Base-by-base conservation (phyloP, 495 filamentous ascomycete species). In the Xylaria flabelliformis region DNA sequence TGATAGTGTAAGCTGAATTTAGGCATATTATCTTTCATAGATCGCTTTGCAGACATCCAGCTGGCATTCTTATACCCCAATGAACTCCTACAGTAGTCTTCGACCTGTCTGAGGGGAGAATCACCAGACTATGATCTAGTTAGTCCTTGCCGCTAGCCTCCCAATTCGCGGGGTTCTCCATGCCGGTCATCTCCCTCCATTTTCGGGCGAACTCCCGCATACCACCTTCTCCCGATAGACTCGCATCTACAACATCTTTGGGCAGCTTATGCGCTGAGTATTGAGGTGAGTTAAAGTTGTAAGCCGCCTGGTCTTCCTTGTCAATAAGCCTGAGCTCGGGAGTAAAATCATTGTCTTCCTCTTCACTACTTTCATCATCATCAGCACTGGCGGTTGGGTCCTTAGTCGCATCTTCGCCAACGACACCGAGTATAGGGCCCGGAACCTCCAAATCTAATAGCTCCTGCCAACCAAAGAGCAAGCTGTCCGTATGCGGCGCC, bases 181-280 rank as follows among this genome's bases (percentile, higher is more conserved):
- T 85, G 59, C 86, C 86, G 71, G 93, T 80, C 74, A 97, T 91
- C 72, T 92, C 88, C 83, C 91, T 92, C 96, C 96, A 99, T 77
- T 91, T 87, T 71, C 87, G 86, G 76, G 95, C 90, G 83, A 98
- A 97, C 81, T 97, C 94, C 69, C 90, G 87, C 86, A 98, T 89
- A 0, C 88, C 88, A 10, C 88, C 89, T 67, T 89, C 86, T 2
- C 96, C 96, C 1, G 88, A 88, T 64, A 91, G 78, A 59, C 93
- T 92, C 2, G 96, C 96, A 77, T 99, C 94, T 24, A 98, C 96
- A 26, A 99, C 92, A 66, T 99, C 96, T 79, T 89, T 92, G 8
- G 96, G 96, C 73, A 99, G 79, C 82, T 99, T 99, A 78, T 97
- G 95, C 42, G 96, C 95, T 73, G 94, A 97, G 78, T 97, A 98